phyloP scores from a whole-genome alignment of 257 asterid genomes.

The Coffea canephora region DNA sequence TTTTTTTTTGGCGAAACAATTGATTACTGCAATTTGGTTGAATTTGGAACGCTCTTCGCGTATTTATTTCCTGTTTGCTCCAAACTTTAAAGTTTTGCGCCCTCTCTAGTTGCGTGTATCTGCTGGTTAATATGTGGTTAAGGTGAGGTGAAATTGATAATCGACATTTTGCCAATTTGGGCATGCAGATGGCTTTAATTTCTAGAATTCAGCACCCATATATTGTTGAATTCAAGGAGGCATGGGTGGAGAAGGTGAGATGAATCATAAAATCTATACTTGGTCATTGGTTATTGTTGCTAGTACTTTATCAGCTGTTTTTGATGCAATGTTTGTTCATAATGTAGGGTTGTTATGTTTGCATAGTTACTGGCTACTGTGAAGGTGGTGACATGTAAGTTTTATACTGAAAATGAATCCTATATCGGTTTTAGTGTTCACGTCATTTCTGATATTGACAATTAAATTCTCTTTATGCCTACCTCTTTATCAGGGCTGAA shows the following conservation, averaged over 20 bases:
- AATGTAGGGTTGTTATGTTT: slow-evolving; percentile 93
- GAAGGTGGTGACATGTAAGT: slow-evolving; percentile 99
- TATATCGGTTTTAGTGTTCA: neutral
- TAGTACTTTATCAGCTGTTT: neutral
- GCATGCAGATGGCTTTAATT: slow-evolving; percentile 87
- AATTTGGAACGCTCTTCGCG: neutral
- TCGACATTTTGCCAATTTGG: slow-evolving; percentile 20
- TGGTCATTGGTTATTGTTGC: neutral
- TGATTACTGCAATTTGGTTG: neutral
- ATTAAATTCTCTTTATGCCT: neutral
- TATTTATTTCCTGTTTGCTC: neutral
- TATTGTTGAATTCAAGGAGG: slow-evolving; percentile 95
- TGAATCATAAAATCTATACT: neutral
- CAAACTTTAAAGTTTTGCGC: neutral
- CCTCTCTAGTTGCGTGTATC: neutral
- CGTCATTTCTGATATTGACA: too few species aligned
- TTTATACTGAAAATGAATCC: neutral
- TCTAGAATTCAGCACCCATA: slow-evolving; percentile 89
- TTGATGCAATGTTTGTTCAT: neutral
- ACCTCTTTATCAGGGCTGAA: slow-evolving; percentile 69
- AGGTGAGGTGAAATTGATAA: neutral
- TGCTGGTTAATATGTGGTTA: neutral
- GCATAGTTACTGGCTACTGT: slow-evolving; percentile 96
- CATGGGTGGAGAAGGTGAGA: slow-evolving; percentile 99
- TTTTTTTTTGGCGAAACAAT: too few species aligned